Evolutionary conservation across 2,329 filamentous ascomycete species (phyloP), one percentile per base, ranked within the genome.

Genomic region (Colletotrichum karsti): DNA sequence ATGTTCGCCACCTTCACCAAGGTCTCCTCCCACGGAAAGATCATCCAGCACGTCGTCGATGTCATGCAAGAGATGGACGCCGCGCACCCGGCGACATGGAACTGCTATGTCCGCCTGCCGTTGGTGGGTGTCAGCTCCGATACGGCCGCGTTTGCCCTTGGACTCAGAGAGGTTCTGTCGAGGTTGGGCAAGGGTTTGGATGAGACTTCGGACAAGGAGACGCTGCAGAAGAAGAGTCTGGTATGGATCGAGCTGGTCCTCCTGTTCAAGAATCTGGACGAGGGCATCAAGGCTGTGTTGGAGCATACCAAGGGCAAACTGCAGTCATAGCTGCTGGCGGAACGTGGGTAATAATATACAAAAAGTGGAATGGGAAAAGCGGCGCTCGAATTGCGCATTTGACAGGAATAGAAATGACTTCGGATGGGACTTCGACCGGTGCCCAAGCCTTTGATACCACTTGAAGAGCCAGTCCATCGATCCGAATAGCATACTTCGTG

Each of bases 11-110:
- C 85, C 6, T 98, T 97, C 78, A 83, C 85, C 20, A 82, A 88
- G 42, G 83, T 94, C 30, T 86, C 90, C 1, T 91, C 91, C 62
- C 85, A 92, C 61, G 77, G 81, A 10, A 90, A 82, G 74, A 88
- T 98, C 42, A 81, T 95, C 41, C 86, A 91, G 70, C 93, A 97
- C 77, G 91, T 97, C 53, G 80, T 96, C 44, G 85, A 88, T 51
- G 82, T 83, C 42, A 87, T 97, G 81, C 81, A 84, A 44, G 80
- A 88, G 70, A 78, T 83, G 35, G 89, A 87, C 70, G 88, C 92
- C 3, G 82, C 85, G 48, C 85, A 89, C 70, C 83, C 91, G 6
- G 85, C 88, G 60, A 91, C 91, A 0, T 87, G 88, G 77, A 90
- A 88, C 75, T 95, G 93, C 80, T 87, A 90, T 74, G 88, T 95